A percentile compares a stretch with the other conserved stretches of the same genome.
Conservation (phyloP, 495 filamentous ascomycete species). For the Aeminium ludgeri region DNA sequence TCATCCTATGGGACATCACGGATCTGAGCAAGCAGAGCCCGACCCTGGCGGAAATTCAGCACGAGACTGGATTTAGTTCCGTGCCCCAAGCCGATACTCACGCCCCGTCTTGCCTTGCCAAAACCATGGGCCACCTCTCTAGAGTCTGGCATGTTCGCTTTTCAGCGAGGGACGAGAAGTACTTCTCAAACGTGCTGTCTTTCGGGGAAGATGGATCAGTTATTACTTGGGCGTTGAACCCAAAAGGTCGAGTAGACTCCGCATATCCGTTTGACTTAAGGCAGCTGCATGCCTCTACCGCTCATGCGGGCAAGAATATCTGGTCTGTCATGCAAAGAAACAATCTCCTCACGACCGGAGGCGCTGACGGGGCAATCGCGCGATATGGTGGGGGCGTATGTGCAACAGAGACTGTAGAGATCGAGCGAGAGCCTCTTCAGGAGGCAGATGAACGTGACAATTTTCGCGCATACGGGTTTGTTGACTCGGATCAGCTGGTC, state of each 20-base stretch:
- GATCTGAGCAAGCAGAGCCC: constrained; percentile 25
- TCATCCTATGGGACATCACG: constrained; percentile 75
- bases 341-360: constrained; percentile 51
- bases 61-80: constrained; percentile 5
- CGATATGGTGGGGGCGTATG: background rate
- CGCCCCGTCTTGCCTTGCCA: constrained; percentile 32
- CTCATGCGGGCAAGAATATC: constrained; percentile 77
- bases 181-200: constrained; percentile 17
- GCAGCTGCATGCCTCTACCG: constrained; percentile 1
- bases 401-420: background rate
- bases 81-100: constrained; percentile 11
- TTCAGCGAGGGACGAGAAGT: constrained; percentile 20
- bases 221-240: constrained; percentile 12
- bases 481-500: constrained; percentile 40
- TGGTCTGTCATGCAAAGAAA: constrained; percentile 50
- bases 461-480: constrained; percentile 49
- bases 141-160: constrained; percentile 81
- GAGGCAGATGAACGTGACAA: constrained; percentile 21
- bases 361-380: constrained; percentile 50
- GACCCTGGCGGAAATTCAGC: background rate
- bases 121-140: constrained; percentile 68
- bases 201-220: constrained; percentile 20
- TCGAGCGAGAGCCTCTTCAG: background rate
- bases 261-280: constrained; percentile 3
- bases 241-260: background rate